Evolutionary conservation across 2,329 filamentous ascomycete species (phyloP).

Genomic region (Talaromyces sp.): DNA sequence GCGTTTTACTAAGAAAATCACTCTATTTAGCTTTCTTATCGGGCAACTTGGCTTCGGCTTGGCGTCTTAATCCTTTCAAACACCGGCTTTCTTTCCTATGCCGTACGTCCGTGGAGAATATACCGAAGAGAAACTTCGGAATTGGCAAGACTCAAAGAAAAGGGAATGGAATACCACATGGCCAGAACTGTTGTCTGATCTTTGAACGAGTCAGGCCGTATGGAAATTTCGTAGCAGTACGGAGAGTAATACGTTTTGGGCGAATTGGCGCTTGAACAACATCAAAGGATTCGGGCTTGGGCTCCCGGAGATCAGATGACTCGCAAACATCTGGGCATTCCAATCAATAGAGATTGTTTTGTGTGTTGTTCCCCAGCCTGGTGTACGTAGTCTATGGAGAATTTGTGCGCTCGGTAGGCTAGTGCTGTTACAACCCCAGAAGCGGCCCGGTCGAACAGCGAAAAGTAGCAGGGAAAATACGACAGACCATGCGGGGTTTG

Average conservation of each 20-base stretch:
- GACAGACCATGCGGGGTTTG: slow-evolving; percentile 4
- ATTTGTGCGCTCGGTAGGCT: neutral
- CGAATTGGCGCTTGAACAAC: neutral
- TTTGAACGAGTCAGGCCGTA: neutral
- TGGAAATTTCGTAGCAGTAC: neutral
- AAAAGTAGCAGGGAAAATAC: neutral
- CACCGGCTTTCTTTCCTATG: neutral
- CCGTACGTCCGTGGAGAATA: neutral
- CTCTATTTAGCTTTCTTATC: neutral
- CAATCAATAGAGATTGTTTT: neutral
- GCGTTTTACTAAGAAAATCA: neutral
- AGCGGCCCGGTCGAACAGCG: neutral
- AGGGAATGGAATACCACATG: neutral
- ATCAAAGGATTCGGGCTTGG: neutral
- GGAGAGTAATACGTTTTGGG: neutral
- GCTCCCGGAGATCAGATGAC: neutral
- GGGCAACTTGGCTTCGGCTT: slow-evolving; percentile 7
- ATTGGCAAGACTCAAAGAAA: neutral
- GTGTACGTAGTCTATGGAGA: neutral
- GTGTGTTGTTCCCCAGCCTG: neutral
- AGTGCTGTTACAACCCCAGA: slow-evolving; percentile 3
- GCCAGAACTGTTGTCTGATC: neutral
- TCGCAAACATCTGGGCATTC: neutral
- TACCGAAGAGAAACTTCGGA: neutral
- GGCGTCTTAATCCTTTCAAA: neutral